A percentile compares a stretch with the other conserved stretches of the same genome.
Evolutionary conservation across 768 basidiomycete species (phyloP).

Genomic region (Pulveroboletus sp.): DNA sequence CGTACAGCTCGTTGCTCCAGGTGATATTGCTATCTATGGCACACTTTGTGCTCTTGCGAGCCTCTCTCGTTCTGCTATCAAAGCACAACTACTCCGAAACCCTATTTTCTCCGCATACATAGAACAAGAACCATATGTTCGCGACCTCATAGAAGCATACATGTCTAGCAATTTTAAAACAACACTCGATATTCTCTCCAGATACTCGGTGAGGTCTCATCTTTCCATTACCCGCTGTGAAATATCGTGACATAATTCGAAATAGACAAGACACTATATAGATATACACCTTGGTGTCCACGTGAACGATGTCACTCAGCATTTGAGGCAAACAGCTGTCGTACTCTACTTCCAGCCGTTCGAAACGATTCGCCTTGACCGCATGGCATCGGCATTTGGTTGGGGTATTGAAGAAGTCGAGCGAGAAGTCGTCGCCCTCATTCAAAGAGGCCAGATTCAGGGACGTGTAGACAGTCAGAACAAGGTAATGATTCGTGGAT

Average conservation of each 20-base stretch:
- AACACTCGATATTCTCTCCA: slow-evolving; percentile 68
- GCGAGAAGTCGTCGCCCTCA: slow-evolving; percentile 67
- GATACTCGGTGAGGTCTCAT: slow-evolving; percentile 53
- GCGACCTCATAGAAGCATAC: slow-evolving; percentile 83
- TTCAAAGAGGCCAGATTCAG: slow-evolving; percentile 72
- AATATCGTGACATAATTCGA: neutral
- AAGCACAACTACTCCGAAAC: slow-evolving; percentile 62
- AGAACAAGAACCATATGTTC: slow-evolving; percentile 81
- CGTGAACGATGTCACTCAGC: slow-evolving; percentile 55
- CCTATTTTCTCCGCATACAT: slow-evolving; percentile 68
- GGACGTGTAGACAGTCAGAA: slow-evolving; percentile 87
- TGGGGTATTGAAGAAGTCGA: slow-evolving; percentile 71
- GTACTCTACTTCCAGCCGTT: slow-evolving; percentile 91
- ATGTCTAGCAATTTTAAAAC: slow-evolving; percentile 83
- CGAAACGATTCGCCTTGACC: slow-evolving; percentile 72
- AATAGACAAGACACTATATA: slow-evolving; percentile 70
- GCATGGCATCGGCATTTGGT: slow-evolving; percentile 86
- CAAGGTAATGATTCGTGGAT: slow-evolving; percentile 47
- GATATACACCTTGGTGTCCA: slow-evolving; percentile 77
- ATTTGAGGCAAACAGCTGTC: slow-evolving; percentile 74
- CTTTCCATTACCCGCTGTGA: neutral
- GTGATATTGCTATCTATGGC: slow-evolving; percentile 85
- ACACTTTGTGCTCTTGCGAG: slow-evolving; percentile 81
- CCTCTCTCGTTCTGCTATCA: slow-evolving; percentile 65
- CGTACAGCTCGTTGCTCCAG: slow-evolving; percentile 59